Conservation (phyloP, 257 asterid genomes). For the Solanum pennellii region DNA sequence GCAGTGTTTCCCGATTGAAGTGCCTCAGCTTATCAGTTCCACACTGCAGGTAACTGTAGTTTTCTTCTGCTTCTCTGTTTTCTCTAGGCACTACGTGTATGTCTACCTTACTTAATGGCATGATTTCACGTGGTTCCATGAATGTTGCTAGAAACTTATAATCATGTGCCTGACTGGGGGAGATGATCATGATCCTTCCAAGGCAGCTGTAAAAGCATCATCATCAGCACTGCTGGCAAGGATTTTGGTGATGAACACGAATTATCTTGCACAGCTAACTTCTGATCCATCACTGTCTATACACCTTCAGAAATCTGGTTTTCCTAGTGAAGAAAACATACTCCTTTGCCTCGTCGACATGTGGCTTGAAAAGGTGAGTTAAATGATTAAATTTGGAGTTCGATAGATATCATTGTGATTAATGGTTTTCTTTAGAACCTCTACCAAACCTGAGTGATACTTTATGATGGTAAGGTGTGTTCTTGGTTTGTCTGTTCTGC, state of each 20-base stretch:
- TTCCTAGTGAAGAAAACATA: slow-evolving; percentile 67
- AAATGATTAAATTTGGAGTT: neutral
- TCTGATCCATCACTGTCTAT: slow-evolving; percentile 59
- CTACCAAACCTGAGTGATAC: neutral
- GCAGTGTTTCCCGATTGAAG: slow-evolving; percentile 91
- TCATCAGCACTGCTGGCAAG: slow-evolving; percentile 88
- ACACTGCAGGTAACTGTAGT: slow-evolving; percentile 50
- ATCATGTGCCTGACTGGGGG: slow-evolving; percentile 75
- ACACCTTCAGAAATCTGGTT: slow-evolving; percentile 64
- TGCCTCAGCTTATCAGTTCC: slow-evolving; percentile 72
- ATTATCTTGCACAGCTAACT: slow-evolving; percentile 76
- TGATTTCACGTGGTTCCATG: neutral
- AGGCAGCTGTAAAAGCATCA: slow-evolving; percentile 72
- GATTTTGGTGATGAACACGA: slow-evolving; percentile 83
- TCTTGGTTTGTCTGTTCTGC: neutral
- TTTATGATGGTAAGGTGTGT: neutral
- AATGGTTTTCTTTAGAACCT: neutral
- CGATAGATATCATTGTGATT: neutral
- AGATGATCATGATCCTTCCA: slow-evolving; percentile 82
- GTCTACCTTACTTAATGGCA: neutral
- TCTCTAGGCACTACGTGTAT: neutral
- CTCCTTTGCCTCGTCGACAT: slow-evolving; percentile 89
- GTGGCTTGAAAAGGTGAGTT: slow-evolving; percentile 92
- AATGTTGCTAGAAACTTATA: slow-evolving; percentile 55
- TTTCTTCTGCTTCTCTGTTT: neutral